These are phyloP conservation scores for Hysterium pulicare DNA, from an alignment of 2,329 filamentous ascomycete genomes.

Conservation along the genomic window DNA sequence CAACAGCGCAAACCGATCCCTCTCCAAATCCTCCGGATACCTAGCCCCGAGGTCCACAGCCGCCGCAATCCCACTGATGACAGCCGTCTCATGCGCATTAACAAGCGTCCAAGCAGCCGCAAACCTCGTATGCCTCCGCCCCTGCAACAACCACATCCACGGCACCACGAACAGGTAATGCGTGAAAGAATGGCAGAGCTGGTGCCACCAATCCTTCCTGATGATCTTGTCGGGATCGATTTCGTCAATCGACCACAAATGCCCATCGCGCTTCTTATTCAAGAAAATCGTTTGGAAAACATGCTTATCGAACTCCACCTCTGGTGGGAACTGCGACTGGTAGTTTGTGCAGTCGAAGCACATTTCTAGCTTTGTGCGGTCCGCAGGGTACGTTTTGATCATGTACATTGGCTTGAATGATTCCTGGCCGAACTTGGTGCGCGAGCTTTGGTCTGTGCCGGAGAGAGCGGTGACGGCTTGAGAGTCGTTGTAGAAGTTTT, in stretches of 20 bases:
- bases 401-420: constrained; percentile 64
- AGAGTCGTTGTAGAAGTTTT: constrained; percentile 55
- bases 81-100: constrained; percentile 67
- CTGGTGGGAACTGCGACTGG: constrained; percentile 64
- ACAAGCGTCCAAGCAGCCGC: constrained; percentile 68
- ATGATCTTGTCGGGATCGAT: constrained; percentile 61
- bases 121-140: constrained; percentile 59
- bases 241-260: constrained; percentile 59
- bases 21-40: constrained; percentile 60
- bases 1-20: constrained; percentile 60
- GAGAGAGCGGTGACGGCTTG: constrained; percentile 44
- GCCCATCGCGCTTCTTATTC: constrained; percentile 52
- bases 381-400: constrained; percentile 57
- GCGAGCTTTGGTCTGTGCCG: constrained; percentile 39
- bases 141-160: constrained; percentile 69
- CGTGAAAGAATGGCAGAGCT: constrained; percentile 61
- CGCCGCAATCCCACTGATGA: constrained; percentile 67
- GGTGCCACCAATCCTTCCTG: constrained; percentile 65
- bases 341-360: constrained; percentile 75
- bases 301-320: constrained; percentile 55
- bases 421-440: constrained; percentile 46
- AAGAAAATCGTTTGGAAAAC: constrained; percentile 70
- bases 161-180: constrained; percentile 66
- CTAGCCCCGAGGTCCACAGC: constrained; percentile 65
- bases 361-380: constrained; percentile 57